These are phyloP conservation scores for Chlorophyllum brunneum DNA, from an alignment of 768 basidiomycete species.

Conservation along the genomic window DNA sequence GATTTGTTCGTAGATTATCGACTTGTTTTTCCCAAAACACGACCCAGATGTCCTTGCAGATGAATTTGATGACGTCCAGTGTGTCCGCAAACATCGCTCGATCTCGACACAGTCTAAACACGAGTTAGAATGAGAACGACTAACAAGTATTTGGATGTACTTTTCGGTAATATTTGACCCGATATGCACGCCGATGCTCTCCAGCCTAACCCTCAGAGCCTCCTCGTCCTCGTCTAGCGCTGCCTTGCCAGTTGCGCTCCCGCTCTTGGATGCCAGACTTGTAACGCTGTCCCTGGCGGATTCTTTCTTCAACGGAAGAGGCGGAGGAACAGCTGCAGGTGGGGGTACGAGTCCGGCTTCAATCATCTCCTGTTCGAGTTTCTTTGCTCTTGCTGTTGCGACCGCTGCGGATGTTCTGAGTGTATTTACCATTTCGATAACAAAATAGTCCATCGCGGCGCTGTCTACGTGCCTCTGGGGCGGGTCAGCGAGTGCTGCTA, in stretches of 20 bases:
- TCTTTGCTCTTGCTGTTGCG: constrained; percentile 62
- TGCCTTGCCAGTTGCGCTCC: constrained; percentile 31
- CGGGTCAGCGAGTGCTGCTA: constrained; percentile 63
- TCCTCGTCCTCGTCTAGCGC: constrained; percentile 69
- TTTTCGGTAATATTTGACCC: constrained; percentile 84
- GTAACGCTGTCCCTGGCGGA: constrained; percentile 41
- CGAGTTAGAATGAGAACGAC: not conserved
- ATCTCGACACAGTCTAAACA: constrained; percentile 67
- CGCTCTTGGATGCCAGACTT: constrained; percentile 33
- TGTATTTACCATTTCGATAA: constrained; percentile 75
- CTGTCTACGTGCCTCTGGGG: constrained; percentile 59
- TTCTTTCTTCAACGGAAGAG: constrained; percentile 38
- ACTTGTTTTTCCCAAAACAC: constrained; percentile 94
- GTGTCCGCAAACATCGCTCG: constrained; percentile 75
- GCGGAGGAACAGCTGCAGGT: constrained; percentile 35
- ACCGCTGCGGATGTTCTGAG: constrained; percentile 72
- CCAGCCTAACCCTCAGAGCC: constrained; percentile 62
- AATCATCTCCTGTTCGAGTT: constrained; percentile 74
- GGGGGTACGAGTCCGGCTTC: constrained; percentile 71
- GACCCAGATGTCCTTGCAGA: constrained; percentile 95
- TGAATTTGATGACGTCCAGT: constrained; percentile 88
- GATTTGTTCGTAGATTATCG: constrained; percentile 93
- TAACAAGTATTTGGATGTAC: constrained; percentile 37
- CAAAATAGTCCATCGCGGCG: constrained; percentile 78
- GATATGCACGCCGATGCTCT: constrained; percentile 82